Evolutionary conservation across 2,329 filamentous ascomycete species (phyloP), one percentile per base, ranked within the genome.

Genomic region (Fusarium temperatum): DNA sequence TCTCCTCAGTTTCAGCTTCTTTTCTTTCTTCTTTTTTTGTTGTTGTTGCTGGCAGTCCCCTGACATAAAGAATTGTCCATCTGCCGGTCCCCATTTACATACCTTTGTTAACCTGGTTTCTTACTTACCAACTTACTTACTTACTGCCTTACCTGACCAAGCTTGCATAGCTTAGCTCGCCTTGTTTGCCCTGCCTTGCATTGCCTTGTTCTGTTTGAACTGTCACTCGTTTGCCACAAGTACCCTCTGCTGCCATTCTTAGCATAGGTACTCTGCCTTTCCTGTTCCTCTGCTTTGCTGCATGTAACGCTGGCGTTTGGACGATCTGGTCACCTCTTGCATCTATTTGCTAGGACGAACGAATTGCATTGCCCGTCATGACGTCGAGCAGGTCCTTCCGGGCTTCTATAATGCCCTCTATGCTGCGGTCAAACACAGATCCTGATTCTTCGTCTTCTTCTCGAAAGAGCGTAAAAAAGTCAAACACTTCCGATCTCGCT

Each of bases 351-450:
- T 36, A 68, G 42, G 39, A 53, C 38, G 32, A 63, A 51, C 44
- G 65, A 50, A 62, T 58, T 42, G 28, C 50, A 53, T 63, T 45
- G 72, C 81, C 81, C 81, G 82, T 77, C 75, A 86, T 85, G 84
- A 82, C 84, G 80, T 84, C 84, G 77, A 83, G 82, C 83, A 86
- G 85, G 83, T 85, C 82, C 71, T 80, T 82, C 76, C 80, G 82
- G 78, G 80, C 81, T 60, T 79, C 80, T 66, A 75, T 81, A 61
- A 78, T 84, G 72, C 78, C 81, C 74, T 79, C 82, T 72, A 80
- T 84, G 77, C 68, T 81, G 51, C 78, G 77, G 50, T 77, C 78
- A 69, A 79, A 78, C 63, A 77, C 78, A 62, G 76, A 80, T 58
- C 72, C 78, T 66, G 78, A 80, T 50, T 75, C 73, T 26, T 70